Conservation (phyloP, 352 stramenopile species). For the Phytophthora rubi region DNA sequence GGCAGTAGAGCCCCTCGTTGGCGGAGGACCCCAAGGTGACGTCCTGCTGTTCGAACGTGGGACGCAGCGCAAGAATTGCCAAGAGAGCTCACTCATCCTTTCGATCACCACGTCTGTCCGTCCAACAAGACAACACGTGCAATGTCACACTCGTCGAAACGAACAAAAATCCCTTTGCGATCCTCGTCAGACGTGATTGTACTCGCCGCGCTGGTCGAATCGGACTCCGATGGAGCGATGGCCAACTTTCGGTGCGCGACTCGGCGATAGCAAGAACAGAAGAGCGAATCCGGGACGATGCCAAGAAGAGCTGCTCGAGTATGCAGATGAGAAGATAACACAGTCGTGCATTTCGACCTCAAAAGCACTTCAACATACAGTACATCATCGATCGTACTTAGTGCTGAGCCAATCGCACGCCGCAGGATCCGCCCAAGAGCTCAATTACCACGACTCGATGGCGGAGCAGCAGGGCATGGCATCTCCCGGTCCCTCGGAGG, state of each 20-base stretch:
- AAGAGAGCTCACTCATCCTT: slow-evolving; percentile 1
- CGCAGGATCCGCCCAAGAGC: not conserved
- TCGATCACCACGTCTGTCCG: not conserved
- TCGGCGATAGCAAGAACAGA: not conserved
- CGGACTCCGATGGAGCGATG: not conserved
- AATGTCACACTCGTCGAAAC: slow-evolving; percentile 3
- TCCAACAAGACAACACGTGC: not conserved
- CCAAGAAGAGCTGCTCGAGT: too few species aligned
- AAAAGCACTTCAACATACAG: not conserved
- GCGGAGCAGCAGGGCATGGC: slow-evolving; percentile 2
- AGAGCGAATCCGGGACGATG: not conserved
- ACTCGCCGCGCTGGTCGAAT: not conserved
- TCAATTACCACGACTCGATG: slow-evolving; percentile 4
- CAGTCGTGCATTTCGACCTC: not conserved
- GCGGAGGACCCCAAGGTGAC: not conserved
- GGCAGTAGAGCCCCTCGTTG: not conserved
- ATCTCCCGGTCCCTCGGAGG: slow-evolving; percentile 5
- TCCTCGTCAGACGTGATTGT: not conserved
- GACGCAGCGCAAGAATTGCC: not conserved
- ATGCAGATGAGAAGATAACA: not conserved
- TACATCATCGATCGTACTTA: not conserved
- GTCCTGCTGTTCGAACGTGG: slow-evolving; percentile 18
- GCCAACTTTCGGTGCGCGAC: not conserved
- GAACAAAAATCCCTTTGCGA: not conserved
- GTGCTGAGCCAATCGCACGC: not conserved